Evolutionary conservation across 495 filamentous ascomycete genomes (phyloP).

Genomic region (Apodospora peruviana): DNA sequence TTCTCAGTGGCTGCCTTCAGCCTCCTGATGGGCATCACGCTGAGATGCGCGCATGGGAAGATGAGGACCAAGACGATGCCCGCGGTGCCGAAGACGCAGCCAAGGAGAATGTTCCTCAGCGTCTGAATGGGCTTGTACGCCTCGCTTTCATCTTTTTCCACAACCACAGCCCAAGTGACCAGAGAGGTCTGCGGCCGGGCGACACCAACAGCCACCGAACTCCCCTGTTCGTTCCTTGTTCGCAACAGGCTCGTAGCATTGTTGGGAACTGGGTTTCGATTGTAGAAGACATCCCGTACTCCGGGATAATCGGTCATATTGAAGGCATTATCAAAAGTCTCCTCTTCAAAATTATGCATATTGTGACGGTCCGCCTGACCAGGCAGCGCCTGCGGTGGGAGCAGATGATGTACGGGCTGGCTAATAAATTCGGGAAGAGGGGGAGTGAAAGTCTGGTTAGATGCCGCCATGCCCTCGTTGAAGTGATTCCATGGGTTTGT

Average conservation of each 20-base stretch:
- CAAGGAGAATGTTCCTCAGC: constrained; percentile 70
- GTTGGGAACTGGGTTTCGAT: constrained; percentile 39
- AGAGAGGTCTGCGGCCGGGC: constrained; percentile 58
- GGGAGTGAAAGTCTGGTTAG: constrained; percentile 28
- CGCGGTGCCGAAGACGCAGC: constrained; percentile 76
- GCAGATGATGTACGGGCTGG: constrained; percentile 40
- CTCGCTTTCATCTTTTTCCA: constrained; percentile 69
- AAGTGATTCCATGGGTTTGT: constrained; percentile 60
- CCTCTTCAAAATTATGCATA: constrained; percentile 32
- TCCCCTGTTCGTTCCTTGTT: constrained; percentile 62
- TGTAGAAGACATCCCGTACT: constrained; percentile 48
- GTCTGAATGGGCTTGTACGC: constrained; percentile 69
- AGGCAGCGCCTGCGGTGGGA: constrained; percentile 33
- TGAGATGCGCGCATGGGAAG: constrained; percentile 71
- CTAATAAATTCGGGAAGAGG: constrained; percentile 26
- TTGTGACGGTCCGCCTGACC: constrained; percentile 43
- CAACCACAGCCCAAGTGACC: constrained; percentile 73
- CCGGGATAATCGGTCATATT: constrained; percentile 50
- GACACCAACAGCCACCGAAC: constrained; percentile 63
- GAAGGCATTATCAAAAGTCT: constrained; percentile 47
- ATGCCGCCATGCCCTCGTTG: constrained; percentile 27
- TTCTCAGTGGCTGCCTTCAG: constrained; percentile 73
- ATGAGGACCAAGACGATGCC: constrained; percentile 62
- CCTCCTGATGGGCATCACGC: constrained; percentile 72
- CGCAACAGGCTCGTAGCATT: constrained; percentile 61